phyloP scores from a whole-genome alignment of 257 asterid species.

The Verbena officinalis region DNA sequence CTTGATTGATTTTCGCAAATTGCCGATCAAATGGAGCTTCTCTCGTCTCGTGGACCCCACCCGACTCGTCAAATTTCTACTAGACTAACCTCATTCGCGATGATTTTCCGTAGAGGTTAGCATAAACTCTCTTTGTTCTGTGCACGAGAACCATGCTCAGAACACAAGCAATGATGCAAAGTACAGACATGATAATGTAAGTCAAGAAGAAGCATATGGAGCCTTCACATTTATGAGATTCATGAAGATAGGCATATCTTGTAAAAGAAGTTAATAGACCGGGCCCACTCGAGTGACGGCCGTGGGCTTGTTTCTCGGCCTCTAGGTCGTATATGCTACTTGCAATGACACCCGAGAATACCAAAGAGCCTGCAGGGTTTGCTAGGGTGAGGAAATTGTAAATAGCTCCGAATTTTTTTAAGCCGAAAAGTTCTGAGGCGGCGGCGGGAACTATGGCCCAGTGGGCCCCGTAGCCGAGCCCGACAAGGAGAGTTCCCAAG shows the following conservation, averaged over 20 bases:
- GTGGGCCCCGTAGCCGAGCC: slow-evolving; percentile 95
- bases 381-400: slow-evolving; percentile 81
- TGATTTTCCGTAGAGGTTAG: slow-evolving; percentile 63
- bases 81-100: slow-evolving; percentile 26
- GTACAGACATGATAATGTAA: slow-evolving; percentile 74
- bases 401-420: slow-evolving; percentile 74
- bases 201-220: slow-evolving; percentile 77
- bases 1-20: slow-evolving; percentile 1
- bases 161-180: slow-evolving; percentile 66
- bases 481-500: slow-evolving; percentile 80
- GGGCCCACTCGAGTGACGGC: slow-evolving; percentile 28
- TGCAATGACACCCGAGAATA: slow-evolving; percentile 80
- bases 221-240: slow-evolving; percentile 73
- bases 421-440: slow-evolving; percentile 79
- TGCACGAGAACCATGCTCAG: slow-evolving; percentile 76
- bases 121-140: slow-evolving; percentile 75
- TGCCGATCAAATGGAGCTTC: not conserved
- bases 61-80: not conserved
- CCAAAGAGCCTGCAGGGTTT: slow-evolving; percentile 74
- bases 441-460: slow-evolving; percentile 93
- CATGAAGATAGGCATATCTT: slow-evolving; percentile 40
- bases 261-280: slow-evolving; percentile 41
- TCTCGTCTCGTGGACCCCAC: not conserved
- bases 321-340: slow-evolving; percentile 74
- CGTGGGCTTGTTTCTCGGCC: slow-evolving; percentile 76